phyloP scores from a whole-genome alignment of 192 early-diverging fungal species.

The Backusella parvicylindrica region DNA sequence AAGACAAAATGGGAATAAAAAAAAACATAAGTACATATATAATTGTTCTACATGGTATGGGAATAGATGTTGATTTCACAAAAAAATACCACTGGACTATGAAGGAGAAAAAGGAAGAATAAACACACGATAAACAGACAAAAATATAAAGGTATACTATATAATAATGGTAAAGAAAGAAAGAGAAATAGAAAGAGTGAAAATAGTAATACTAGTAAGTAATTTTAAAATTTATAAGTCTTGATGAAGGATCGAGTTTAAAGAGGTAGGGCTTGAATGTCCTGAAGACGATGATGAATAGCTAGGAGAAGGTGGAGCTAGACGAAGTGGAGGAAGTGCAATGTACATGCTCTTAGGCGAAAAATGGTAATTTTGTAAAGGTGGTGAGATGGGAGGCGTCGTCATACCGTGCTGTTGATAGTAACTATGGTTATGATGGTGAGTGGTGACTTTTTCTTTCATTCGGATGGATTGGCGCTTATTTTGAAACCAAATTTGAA shows the following conservation, averaged over 20 bases:
- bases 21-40: not conserved
- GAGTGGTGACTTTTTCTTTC: not conserved
- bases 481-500: slow-evolving; percentile 96
- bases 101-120: not conserved
- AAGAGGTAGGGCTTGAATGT: not conserved
- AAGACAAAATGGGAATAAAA: not conserved
- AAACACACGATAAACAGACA: not conserved
- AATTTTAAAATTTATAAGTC: not conserved
- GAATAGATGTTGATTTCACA: not conserved
- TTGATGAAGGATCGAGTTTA: not conserved
- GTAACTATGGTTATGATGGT: not conserved
- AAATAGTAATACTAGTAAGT: not conserved
- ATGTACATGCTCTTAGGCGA: not conserved
- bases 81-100: not conserved
- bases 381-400: not conserved
- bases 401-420: not conserved
- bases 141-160: not conserved
- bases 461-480: slow-evolving; percentile 54
- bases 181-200: not conserved
- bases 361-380: not conserved
- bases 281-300: not conserved
- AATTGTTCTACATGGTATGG: not conserved
- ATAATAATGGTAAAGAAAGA: not conserved
- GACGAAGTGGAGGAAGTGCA: not conserved
- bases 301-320: not conserved